Evolutionary conservation across 2,329 filamentous ascomycete species (phyloP).

Genomic region (Xylariaceae sp.): DNA sequence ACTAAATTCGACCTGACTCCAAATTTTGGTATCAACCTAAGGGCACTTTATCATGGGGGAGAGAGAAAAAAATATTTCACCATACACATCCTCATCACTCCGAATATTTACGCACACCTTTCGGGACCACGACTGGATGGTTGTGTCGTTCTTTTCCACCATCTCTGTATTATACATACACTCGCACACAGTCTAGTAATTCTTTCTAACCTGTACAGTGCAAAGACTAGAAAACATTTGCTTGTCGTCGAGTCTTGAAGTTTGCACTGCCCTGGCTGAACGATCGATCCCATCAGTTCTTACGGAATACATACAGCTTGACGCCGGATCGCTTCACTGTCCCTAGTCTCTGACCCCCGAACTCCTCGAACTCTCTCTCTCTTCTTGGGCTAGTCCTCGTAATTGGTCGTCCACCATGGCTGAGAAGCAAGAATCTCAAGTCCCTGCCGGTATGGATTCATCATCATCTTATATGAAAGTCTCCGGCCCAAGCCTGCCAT

Average conservation of each 20-base stretch:
- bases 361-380: slow-evolving; percentile 15
- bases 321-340: slow-evolving; percentile 3
- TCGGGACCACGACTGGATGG: slow-evolving; percentile 21
- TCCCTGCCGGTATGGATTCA: slow-evolving; percentile 22
- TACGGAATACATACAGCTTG: neutral
- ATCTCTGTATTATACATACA: slow-evolving; percentile 30
- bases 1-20: neutral
- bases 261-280: slow-evolving; percentile 20
- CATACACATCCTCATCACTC: slow-evolving; percentile 4
- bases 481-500: neutral
- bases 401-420: slow-evolving; percentile 26
- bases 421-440: slow-evolving; percentile 28
- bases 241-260: slow-evolving; percentile 20
- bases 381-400: slow-evolving; percentile 10
- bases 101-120: slow-evolving; percentile 6
- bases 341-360: slow-evolving; percentile 15
- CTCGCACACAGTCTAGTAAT: slow-evolving; percentile 20
- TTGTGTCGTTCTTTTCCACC: slow-evolving; percentile 25
- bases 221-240: slow-evolving; percentile 14
- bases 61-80: slow-evolving; percentile 19
- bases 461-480: neutral
- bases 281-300: slow-evolving; percentile 13
- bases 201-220: slow-evolving; percentile 18
- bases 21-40: slow-evolving; percentile 7
- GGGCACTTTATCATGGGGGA: slow-evolving; percentile 2